Evolutionary conservation across 345 rosid species (phyloP).

Genomic region (Raphanus raphanistrum): DNA sequence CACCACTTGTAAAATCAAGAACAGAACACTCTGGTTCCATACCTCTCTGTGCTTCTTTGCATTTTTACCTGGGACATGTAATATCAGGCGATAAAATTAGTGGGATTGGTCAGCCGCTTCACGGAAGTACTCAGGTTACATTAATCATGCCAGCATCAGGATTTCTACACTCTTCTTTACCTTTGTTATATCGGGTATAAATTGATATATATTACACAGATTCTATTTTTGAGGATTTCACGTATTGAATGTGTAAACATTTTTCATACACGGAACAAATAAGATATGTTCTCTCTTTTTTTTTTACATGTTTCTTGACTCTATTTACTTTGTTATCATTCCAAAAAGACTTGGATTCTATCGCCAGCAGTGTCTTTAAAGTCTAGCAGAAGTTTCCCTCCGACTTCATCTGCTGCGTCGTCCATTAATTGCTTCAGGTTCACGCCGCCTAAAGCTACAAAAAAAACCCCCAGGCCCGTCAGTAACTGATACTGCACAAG

Average conservation of each 20-base stretch:
- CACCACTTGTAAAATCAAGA: conserved; percentile 27
- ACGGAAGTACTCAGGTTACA: conserved; percentile 30
- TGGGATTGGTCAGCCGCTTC: conserved; percentile 25
- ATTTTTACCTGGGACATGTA: conserved; percentile 27
- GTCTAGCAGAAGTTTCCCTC: not conserved
- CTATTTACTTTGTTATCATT: not conserved
- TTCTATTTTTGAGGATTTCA: not conserved
- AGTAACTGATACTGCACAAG: not conserved
- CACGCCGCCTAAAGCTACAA: conserved; percentile 77
- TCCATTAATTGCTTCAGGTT: conserved; percentile 77
- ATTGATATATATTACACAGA: conserved; percentile 21
- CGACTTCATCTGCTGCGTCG: conserved; percentile 50
- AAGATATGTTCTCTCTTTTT: not conserved
- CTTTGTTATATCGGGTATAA: conserved; percentile 33
- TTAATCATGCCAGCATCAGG: conserved; percentile 24
- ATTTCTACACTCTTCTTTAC: conserved; percentile 3
- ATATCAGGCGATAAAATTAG: conserved; percentile 34
- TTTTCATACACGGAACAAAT: conserved; percentile 32
- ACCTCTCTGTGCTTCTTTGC: conserved; percentile 19
- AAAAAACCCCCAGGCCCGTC: not conserved
- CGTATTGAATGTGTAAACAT: conserved; percentile 18
- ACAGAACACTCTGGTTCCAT: not conserved
- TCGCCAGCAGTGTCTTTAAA: not conserved
- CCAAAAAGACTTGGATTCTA: not conserved
- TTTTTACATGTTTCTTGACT: not conserved